Base-by-base conservation (phyloP, 768 basidiomycete species). In the Zangia roseola region DNA sequence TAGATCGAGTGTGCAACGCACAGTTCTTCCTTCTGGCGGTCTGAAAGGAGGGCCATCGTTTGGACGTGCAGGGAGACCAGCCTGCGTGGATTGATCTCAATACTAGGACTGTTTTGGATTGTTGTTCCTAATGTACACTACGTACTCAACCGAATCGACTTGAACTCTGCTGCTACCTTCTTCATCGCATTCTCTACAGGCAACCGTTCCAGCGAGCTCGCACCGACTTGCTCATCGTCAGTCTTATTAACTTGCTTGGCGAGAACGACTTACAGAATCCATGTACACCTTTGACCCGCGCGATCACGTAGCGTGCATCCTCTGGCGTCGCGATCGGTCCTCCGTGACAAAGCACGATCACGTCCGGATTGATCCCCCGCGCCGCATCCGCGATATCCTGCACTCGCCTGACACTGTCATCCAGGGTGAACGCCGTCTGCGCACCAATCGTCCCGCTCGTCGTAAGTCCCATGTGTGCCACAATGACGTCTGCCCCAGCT, bases 21-120 rank as follows among this genome's bases (percentile, higher is more conserved):
- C 74, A 75, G 62, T 65, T 75, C 74, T 57, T 75, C 74, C 66
- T 64, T 70, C 63, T 75, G 74, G 50, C 74, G 65, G 57, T 75
- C 74, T 37, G 74, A 75, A 48, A 75, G 72, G 52, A 71, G 61
- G 44, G 74, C 67, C 74, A 75, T 75, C 14, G 28, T 28, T 28
- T 28, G 12, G 10, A 28, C 10, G 10, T 31, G 31, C 31, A 16
- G 31, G 8, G 26, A 26, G 26, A 26, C 26, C 10, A 10, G 26
- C 10, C 31, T 6, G 28, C 57, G 61, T 49, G 50, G 37, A 46
- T 43, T 28, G 42, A 38, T 52, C 49, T 50, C 23, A 56, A 55
- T 31, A 46, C 50, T 45, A 43, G 40, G 53, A 48, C 37, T 69
- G 64, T 68, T 69, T 58, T 69, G 68, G 5, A 17, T 59, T 66